phyloP scores from a whole-genome alignment of 441 rosid genomes.

The Erysimum cheiri region DNA sequence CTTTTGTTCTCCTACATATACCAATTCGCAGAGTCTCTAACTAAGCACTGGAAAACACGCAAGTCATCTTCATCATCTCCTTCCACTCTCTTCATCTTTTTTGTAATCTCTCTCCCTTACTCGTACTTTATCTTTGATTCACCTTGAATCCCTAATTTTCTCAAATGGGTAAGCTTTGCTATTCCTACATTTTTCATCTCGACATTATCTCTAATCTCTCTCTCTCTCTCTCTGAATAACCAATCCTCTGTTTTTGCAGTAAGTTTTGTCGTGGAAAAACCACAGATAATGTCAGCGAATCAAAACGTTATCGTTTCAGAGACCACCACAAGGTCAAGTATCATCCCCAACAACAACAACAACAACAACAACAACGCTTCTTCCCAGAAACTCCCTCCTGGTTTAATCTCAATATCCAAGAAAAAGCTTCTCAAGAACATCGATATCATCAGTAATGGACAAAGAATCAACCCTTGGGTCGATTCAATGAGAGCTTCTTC shows the following conservation, averaged over 20 bases:
- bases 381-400: slow-evolving; percentile 65
- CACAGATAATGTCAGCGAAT: slow-evolving; percentile 36
- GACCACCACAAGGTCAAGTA: slow-evolving; percentile 32
- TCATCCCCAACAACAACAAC: slow-evolving; percentile 38
- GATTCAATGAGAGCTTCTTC: slow-evolving; percentile 93
- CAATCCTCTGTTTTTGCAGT: slow-evolving; percentile 23
- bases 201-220: background rate
- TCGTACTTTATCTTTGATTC: background rate
- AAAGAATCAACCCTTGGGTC: slow-evolving; percentile 77
- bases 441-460: slow-evolving; percentile 68
- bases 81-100: slow-evolving; percentile 14
- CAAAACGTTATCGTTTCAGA: slow-evolving; percentile 42
- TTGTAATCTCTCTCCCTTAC: background rate
- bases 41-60: background rate
- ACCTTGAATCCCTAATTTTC: background rate
- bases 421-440: slow-evolving; percentile 64
- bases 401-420: slow-evolving; percentile 58
- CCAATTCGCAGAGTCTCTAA: slow-evolving; percentile 14
- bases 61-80: background rate
- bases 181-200: slow-evolving; percentile 6
- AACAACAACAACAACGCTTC: slow-evolving; percentile 35
- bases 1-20: slow-evolving; percentile 40
- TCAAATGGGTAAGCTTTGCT: slow-evolving; percentile 35
- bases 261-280: slow-evolving; percentile 35
- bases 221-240: background rate